phyloP scores from a whole-genome alignment of 2,329 filamentous ascomycete genomes.

The Kalaharituber pfeilii region DNA sequence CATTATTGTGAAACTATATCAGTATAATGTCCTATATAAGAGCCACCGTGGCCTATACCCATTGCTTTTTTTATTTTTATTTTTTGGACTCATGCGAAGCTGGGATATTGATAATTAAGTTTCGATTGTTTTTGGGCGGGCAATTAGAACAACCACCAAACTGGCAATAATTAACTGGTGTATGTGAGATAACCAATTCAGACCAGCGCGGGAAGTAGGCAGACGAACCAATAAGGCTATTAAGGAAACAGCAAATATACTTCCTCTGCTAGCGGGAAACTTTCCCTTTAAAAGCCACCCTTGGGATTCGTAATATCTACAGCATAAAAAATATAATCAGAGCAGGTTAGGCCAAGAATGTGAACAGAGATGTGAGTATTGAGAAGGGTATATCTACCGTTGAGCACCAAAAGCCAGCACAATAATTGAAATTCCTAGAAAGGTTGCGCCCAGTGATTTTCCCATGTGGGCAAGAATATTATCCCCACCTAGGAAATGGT shows the following conservation, averaged over 20 bases:
- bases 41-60: too few relatives aligned
- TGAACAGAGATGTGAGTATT: too few relatives aligned
- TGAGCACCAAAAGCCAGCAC: conserved; percentile 61
- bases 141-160: conserved; percentile 42
- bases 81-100: too few relatives aligned
- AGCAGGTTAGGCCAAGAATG: too few relatives aligned
- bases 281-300: conserved; percentile 65
- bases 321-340: too few relatives aligned
- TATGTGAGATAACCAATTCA: background rate
- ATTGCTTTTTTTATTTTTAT: too few relatives aligned
- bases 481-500: too few relatives aligned
- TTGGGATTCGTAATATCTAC: conserved; percentile 56
- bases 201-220: background rate
- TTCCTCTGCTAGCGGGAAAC: conserved; percentile 61
- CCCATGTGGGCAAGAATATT: too few relatives aligned
- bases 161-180: conserved; percentile 41
- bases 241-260: conserved; percentile 51
- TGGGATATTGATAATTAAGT: too few relatives aligned
- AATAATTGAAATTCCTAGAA: conserved; percentile 57
- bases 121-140: conserved; percentile 32
- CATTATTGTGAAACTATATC: too few relatives aligned
- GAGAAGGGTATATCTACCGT: too few relatives aligned
- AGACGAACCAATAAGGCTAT: conserved; percentile 33
- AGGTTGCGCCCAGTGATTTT: conserved; percentile 58
- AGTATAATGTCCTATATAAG: too few relatives aligned